Evolutionary conservation across 1,284 basidiomycete species (phyloP).

Genomic region (Melampsora occidentalis): DNA sequence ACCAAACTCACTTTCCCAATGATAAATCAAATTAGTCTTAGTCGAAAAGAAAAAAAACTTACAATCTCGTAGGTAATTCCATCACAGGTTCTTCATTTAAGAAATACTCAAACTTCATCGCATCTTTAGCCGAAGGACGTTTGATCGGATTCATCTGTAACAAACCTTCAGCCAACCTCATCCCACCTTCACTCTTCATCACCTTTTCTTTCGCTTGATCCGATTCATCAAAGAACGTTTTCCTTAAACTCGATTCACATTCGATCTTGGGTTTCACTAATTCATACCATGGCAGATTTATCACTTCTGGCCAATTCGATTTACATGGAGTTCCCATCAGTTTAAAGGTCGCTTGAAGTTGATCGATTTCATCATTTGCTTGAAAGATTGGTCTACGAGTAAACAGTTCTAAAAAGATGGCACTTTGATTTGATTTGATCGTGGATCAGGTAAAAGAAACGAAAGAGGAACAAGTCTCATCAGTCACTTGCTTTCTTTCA

Average conservation of each 20-base stretch:
- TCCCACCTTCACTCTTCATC: conserved; percentile 46
- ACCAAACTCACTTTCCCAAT: neutral
- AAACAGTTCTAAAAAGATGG: conserved; percentile 97
- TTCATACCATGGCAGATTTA: conserved; percentile 93
- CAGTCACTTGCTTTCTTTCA: no score
- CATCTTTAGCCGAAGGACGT: conserved; percentile 48
- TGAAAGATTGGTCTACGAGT: conserved; percentile 92
- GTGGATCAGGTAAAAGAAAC: no score
- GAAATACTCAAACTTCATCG: conserved; percentile 49
- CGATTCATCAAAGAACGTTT: conserved; percentile 60
- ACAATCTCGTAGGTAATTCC: conserved; percentile 48
- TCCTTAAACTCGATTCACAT: conserved; percentile 69
- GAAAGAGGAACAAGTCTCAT: no score
- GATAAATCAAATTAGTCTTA: neutral
- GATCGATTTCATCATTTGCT: conserved; percentile 94
- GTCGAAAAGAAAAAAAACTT: neutral
- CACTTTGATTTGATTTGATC: conserved; percentile 59
- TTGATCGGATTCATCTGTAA: conserved; percentile 49
- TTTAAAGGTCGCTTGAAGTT: conserved; percentile 86
- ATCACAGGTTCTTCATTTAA: conserved; percentile 46
- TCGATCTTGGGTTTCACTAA: conserved; percentile 82
- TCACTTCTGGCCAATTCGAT: conserved; percentile 77
- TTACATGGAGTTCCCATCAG: conserved; percentile 82
- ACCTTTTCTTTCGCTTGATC: neutral
- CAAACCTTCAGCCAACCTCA: conserved; percentile 48